phyloP scores from a whole-genome alignment of 2,329 filamentous ascomycete genomes.

The Nannizzia gypsea region DNA sequence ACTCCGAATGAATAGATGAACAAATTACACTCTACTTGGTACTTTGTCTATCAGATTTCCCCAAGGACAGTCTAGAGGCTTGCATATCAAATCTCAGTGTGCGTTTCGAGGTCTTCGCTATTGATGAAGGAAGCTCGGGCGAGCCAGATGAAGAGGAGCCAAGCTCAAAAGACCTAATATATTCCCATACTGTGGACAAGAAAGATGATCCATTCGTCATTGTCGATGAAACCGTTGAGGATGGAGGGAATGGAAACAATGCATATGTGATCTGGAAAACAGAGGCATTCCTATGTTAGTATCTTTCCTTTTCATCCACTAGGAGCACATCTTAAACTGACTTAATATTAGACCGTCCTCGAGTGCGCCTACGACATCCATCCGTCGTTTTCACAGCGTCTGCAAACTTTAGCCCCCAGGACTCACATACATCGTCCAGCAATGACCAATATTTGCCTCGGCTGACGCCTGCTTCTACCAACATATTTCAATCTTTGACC shows the following conservation, averaged over 20 bases:
- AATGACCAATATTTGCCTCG: slow-evolving; percentile 44
- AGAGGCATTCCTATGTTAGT: slow-evolving; percentile 32
- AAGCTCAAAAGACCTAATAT: slow-evolving; percentile 32
- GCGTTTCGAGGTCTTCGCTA: slow-evolving; percentile 39
- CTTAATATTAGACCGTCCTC: slow-evolving; percentile 27
- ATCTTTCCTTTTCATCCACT: background rate
- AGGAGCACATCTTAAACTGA: background rate
- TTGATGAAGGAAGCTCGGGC: slow-evolving; percentile 30
- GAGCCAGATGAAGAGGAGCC: slow-evolving; percentile 24
- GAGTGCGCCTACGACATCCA: slow-evolving; percentile 44
- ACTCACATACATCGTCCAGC: slow-evolving; percentile 26
- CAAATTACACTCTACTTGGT: slow-evolving; percentile 40
- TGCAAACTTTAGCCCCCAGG: slow-evolving; percentile 35
- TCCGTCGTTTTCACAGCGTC: slow-evolving; percentile 44
- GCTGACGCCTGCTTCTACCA: slow-evolving; percentile 44
- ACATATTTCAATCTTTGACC: slow-evolving; percentile 45
- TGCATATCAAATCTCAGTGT: slow-evolving; percentile 40
- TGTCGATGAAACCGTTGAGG: slow-evolving; percentile 32
- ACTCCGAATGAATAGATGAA: slow-evolving; percentile 38
- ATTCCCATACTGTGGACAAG: slow-evolving; percentile 28
- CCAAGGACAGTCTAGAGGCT: slow-evolving; percentile 37
- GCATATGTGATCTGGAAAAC: slow-evolving; percentile 37
- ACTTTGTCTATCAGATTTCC: slow-evolving; percentile 40
- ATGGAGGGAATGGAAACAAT: slow-evolving; percentile 28
- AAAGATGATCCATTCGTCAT: slow-evolving; percentile 35